Conservation (phyloP, 2,329 filamentous ascomycete species). For the Aspergillus udagawae region DNA sequence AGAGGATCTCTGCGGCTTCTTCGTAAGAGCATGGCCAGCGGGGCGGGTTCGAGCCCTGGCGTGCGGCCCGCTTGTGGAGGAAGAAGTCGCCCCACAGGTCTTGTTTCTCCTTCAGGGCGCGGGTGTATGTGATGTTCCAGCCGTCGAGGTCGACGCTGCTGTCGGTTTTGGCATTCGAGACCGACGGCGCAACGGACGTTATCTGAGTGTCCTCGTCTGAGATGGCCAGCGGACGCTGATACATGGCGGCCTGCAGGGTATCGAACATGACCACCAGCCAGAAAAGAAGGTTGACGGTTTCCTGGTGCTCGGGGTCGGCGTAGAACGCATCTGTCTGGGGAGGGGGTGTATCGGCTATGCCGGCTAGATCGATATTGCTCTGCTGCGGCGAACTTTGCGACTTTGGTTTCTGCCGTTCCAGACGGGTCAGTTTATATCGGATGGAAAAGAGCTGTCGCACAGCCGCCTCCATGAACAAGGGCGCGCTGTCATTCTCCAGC, state of each 20-base stretch:
- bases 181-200: slow-evolving; percentile 8
- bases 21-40: slow-evolving; percentile 55
- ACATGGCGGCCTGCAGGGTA: slow-evolving; percentile 53
- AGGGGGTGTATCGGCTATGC: background rate
- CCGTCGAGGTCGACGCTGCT: slow-evolving; percentile 1
- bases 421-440: slow-evolving; percentile 18
- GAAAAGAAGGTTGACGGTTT: slow-evolving; percentile 52
- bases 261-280: slow-evolving; percentile 60
- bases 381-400: background rate
- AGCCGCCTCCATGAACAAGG: slow-evolving; percentile 38
- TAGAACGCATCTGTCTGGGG: slow-evolving; percentile 10
- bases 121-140: slow-evolving; percentile 8
- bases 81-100: slow-evolving; percentile 41
- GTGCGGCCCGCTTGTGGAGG: slow-evolving; percentile 18
- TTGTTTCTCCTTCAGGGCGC: slow-evolving; percentile 9
- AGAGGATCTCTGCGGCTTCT: slow-evolving; percentile 48
- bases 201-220: slow-evolving; percentile 46
- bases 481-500: slow-evolving; percentile 24
- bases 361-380: background rate
- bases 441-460: slow-evolving; percentile 36
- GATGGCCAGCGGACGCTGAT: slow-evolving; percentile 43
- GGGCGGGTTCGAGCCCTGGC: slow-evolving; percentile 13
- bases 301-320: slow-evolving; percentile 29
- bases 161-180: slow-evolving; percentile 2
- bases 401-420: slow-evolving; percentile 7